phyloP scores from a whole-genome alignment of 495 filamentous ascomycete genomes.

The Podospora fimiseda region DNA sequence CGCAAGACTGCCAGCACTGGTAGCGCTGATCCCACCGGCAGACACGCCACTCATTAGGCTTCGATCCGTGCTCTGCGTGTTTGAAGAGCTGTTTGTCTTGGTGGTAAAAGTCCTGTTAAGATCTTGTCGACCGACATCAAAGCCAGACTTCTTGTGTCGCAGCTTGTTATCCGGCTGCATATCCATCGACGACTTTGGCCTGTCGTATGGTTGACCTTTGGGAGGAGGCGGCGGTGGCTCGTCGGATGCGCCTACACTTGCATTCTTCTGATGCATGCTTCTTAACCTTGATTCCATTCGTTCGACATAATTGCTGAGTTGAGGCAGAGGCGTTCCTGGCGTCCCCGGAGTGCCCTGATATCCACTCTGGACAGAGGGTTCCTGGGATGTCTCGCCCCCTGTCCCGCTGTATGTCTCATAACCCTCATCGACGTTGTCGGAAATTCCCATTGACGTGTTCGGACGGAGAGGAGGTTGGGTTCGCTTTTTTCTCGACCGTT shows the following conservation, averaged over 20 bases:
- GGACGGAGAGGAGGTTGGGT: constrained; percentile 44
- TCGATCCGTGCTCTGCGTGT: constrained; percentile 68
- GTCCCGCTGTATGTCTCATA: constrained; percentile 47
- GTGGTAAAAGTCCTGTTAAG: constrained; percentile 77
- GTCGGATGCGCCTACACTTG: constrained; percentile 38
- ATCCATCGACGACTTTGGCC: constrained; percentile 48
- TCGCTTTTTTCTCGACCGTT: constrained; percentile 32
- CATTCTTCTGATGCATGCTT: constrained; percentile 60
- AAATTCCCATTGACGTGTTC: constrained; percentile 66
- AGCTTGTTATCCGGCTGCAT: constrained; percentile 32
- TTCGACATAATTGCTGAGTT: constrained; percentile 77
- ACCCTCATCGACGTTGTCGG: constrained; percentile 47
- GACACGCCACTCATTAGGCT: constrained; percentile 92
- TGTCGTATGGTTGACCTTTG: constrained; percentile 42
- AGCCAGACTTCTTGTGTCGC: constrained; percentile 68
- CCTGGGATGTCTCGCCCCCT: constrained; percentile 38
- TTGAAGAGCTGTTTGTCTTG: constrained; percentile 67
- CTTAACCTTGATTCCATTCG: constrained; percentile 78
- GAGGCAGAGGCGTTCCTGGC: constrained; percentile 53
- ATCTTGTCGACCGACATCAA: constrained; percentile 65
- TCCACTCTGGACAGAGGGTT: constrained; percentile 10
- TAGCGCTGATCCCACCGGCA: constrained; percentile 85
- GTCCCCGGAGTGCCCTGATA: constrained; percentile 26
- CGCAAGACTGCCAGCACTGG: constrained; percentile 87
- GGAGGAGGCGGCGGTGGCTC: constrained; percentile 58